A percentile compares a stretch with the other conserved stretches of the same genome.
phyloP scores from a whole-genome alignment of 805 yeast genomes.

The Candida coquimbonensis region DNA sequence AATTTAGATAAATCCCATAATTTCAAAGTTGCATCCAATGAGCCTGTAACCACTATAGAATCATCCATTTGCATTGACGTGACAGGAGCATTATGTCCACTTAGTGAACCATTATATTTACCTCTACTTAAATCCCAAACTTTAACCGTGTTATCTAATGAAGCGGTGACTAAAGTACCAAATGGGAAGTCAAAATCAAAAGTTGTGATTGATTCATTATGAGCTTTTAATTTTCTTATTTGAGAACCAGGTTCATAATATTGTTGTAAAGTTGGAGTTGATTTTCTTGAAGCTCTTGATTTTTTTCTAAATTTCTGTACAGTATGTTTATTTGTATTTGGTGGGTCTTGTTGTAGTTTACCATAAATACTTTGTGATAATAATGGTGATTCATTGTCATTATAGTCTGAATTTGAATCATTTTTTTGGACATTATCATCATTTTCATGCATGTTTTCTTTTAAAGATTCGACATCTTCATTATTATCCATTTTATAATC shows the following conservation, averaged over 20 bases:
- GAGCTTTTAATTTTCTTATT: constrained; percentile 45
- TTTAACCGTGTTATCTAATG: constrained; percentile 67
- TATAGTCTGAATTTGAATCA: constrained; percentile 5
- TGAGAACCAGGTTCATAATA: constrained; percentile 53
- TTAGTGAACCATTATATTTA: constrained; percentile 41
- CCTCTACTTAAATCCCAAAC: constrained; percentile 76
- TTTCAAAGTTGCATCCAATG: constrained; percentile 54
- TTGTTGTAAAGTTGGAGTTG: constrained; percentile 58
- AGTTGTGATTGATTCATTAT: constrained; percentile 44
- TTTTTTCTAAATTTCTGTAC: constrained; percentile 22
- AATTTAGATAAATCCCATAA: constrained; percentile 47
- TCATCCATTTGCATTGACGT: constrained; percentile 54
- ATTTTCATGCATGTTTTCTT: background rate
- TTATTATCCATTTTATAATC: constrained; percentile 32
- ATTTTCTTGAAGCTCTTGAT: constrained; percentile 34
- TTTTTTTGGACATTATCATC: constrained; percentile 1
- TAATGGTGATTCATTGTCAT: constrained; percentile 21
- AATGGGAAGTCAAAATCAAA: constrained; percentile 70
- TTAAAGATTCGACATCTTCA: constrained; percentile 10
- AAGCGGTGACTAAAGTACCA: constrained; percentile 71
- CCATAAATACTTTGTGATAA: constrained; percentile 39
- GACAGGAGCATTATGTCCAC: constrained; percentile 57
- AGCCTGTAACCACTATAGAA: constrained; percentile 44
- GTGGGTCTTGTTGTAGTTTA: constrained; percentile 31
- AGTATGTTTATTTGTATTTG: constrained; percentile 5